Evolutionary conservation across 2,329 filamentous ascomycete species (phyloP).

Genomic region (Coleophoma crateriformis): DNA sequence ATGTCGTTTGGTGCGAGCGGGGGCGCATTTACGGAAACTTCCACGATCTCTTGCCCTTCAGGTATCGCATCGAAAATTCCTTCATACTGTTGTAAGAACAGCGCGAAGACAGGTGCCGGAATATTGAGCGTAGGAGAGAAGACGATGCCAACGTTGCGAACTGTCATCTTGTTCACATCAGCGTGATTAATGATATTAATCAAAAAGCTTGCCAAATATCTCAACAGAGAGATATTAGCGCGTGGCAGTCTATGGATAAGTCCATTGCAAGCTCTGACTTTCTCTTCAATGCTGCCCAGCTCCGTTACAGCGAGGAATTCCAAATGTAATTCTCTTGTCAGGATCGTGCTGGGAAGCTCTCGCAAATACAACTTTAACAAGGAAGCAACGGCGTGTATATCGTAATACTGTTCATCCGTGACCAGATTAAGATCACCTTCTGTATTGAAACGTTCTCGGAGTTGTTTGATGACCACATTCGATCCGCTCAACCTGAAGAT

Average conservation of each 20-base stretch:
- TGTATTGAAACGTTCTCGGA: constrained; percentile 88
- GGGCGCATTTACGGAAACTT: constrained; percentile 34
- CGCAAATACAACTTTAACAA: constrained; percentile 90
- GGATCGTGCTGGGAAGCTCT: constrained; percentile 83
- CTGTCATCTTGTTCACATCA: constrained; percentile 94
- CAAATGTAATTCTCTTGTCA: constrained; percentile 84
- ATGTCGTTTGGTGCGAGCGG: constrained; percentile 48
- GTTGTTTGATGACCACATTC: constrained; percentile 84
- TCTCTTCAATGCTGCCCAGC: constrained; percentile 67
- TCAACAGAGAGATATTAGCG: constrained; percentile 75
- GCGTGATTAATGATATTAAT: constrained; percentile 90
- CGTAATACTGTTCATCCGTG: constrained; percentile 78
- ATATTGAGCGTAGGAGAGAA: constrained; percentile 98
- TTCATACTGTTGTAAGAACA: constrained; percentile 87
- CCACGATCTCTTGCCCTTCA: constrained; percentile 53
- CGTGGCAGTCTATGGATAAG: constrained; percentile 76
- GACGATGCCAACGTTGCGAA: constrained; percentile 94
- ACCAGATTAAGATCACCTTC: constrained; percentile 89
- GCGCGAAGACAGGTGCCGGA: constrained; percentile 86
- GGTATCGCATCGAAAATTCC: constrained; percentile 74
- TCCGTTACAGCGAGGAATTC: constrained; percentile 85
- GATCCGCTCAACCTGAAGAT: constrained; percentile 98
- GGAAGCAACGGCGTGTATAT: constrained; percentile 93
- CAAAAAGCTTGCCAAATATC: constrained; percentile 81
- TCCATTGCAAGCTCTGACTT: constrained; percentile 68